A percentile compares a stretch with the other conserved stretches of the same genome.
These are phyloP conservation scores for Lycium barbarum DNA, from an alignment of 257 asterid genomes.

Conservation along the genomic window DNA sequence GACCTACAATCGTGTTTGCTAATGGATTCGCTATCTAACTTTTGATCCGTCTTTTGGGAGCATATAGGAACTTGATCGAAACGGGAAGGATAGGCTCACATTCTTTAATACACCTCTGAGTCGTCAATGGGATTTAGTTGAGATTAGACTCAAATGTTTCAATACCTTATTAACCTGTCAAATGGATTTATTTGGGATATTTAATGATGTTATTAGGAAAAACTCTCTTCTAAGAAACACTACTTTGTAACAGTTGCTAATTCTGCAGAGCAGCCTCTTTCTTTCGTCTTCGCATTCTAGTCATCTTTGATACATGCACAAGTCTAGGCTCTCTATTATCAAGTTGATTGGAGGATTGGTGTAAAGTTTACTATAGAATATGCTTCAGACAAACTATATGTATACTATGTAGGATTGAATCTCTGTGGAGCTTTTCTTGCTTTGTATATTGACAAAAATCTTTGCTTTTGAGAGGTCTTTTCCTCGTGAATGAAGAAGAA, in stretches of 20 bases:
- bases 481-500: constrained; percentile 1
- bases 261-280: not conserved
- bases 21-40: not conserved
- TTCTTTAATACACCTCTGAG: not conserved
- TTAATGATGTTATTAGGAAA: not conserved
- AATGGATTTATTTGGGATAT: constrained; percentile 4
- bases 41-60: constrained; percentile 15
- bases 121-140: constrained; percentile 14
- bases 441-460: not conserved
- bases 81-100: not conserved
- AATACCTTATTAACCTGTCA: not conserved
- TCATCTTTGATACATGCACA: not conserved
- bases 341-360: not conserved
- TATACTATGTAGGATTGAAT: not conserved
- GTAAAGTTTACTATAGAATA: not conserved
- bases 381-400: not conserved
- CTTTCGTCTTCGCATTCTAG: not conserved
- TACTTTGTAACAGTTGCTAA: not conserved
- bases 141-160: constrained; percentile 12
- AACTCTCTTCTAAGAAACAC: not conserved
- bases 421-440: not conserved
- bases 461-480: not conserved
- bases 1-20: not conserved
- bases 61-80: not conserved
- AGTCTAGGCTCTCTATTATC: not conserved